Base-by-base conservation (phyloP, 108 stramenopile species). In the Fistulifera solaris region DNA sequence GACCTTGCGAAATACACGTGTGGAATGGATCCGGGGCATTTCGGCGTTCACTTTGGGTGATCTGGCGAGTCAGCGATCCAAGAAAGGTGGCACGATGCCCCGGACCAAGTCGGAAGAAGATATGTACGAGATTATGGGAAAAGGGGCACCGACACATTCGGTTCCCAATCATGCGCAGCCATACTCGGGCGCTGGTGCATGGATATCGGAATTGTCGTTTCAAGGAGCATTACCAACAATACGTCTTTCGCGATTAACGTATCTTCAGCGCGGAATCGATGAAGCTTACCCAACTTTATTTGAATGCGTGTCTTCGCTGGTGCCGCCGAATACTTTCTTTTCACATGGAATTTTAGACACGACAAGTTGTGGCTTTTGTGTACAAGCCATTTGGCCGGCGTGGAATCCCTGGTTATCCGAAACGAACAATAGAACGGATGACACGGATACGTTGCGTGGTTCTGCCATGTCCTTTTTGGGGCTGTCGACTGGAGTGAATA, bases 201-300 rank as follows among this genome's bases (percentile, higher is more conserved):
- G 89, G 89, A 83, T 91, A 63, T 76, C 78, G 13, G 89, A 91
- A 61, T 54, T 87, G 15, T 85, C 83, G 16, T 87, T 87, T 65
- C 66, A 81, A 21, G 72, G 71, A 27, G 65, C 80, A 2, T 81
- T 80, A 39, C 89, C 89, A n/a, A 83, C 89, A n/a, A 52, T 91
- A 42, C 71, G 89, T 48, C 63, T 91, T 23, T 80, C 78, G 1
- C 61, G 89, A 26, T 56, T 91, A 42, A 78, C 76, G 40, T 91
- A 85, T 53, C 64, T 91, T 72, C 80, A 81, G 59, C 68, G 80
- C 22, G 83, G 85, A 1, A 72, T 69, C 18, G 78, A 87, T 47
- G 83, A 80, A 61, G 66, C 66, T 1, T 56, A 76, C 27, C 81
- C 89, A 12, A 85, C 89, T 17, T 82, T 87, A 61, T 87, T 91